Evolutionary conservation across 495 filamentous ascomycete species (phyloP).

Genomic region (Poronia punctata): DNA sequence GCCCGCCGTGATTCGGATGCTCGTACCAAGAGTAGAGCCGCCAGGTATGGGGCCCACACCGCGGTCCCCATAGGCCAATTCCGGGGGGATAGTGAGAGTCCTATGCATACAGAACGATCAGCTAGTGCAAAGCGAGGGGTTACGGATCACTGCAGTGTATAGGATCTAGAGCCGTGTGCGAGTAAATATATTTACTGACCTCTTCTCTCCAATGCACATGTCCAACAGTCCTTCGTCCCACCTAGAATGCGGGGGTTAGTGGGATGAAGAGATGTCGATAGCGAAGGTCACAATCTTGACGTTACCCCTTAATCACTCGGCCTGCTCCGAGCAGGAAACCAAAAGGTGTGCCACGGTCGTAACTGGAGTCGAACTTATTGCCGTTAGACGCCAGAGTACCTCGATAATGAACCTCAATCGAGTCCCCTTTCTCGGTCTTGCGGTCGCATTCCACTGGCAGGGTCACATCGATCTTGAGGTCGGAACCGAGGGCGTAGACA

Average conservation of each 20-base stretch:
- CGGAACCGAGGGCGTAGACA: constrained; percentile 42
- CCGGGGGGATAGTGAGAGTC: constrained; percentile 83
- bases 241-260: constrained; percentile 24
- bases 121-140: too few relatives aligned
- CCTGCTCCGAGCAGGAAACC: constrained; percentile 71
- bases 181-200: constrained; percentile 23
- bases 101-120: constrained; percentile 33
- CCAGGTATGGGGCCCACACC: constrained; percentile 72
- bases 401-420: constrained; percentile 77
- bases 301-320: constrained; percentile 77
- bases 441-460: constrained; percentile 59
- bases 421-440: constrained; percentile 70
- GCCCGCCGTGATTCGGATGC: background rate
- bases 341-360: constrained; percentile 69
- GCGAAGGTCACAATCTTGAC: constrained; percentile 15
- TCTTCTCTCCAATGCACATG: constrained; percentile 97
- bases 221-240: constrained; percentile 90
- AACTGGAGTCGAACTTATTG: constrained; percentile 58
- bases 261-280: constrained; percentile 5
- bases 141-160: too few relatives aligned
- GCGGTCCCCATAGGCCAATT: constrained; percentile 73
- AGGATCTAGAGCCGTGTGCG: background rate
- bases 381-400: constrained; percentile 61
- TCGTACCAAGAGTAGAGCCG: constrained; percentile 62
- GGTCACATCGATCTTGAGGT: constrained; percentile 68